Base-by-base conservation (phyloP, 2,329 filamentous ascomycete genomes). In the Xylariaceae sp. region DNA sequence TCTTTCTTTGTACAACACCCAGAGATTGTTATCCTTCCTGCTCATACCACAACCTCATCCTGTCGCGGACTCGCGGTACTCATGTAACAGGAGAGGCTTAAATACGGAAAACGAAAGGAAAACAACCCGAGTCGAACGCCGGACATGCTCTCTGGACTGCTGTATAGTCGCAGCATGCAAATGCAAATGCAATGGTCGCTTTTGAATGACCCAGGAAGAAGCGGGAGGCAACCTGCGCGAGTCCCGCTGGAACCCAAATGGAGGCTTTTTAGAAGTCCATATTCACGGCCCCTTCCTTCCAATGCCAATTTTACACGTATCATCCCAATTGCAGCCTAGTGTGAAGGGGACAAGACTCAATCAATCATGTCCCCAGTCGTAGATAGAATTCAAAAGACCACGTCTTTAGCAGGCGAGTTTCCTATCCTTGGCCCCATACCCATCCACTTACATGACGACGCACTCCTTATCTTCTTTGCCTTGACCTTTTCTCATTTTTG, bases 401-500 rank as follows among this genome's bases (percentile, higher is more conserved):
- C 12, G 16, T 30, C 9, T 32, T 21, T 9, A 4, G 18, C 18
- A 26, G 50, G 47, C 18, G 19, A 15, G 18, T 22, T 26, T 49
- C 37, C 32, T 43, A 48, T 21, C 41, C 30, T 26, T 39, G 44
- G 21, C 47, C 49, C 21, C 15, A 49, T 37, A 45, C 54, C 40
- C 46, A 48, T 53, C 40, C 49, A 50, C 56, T 76, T 68, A 84
- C 80, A 84, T 84, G 60, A 84, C 73, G 52, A 78, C 68, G 65
- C 80, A 84, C 49, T 81, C 78, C 68, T 80, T 81, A 54, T 82
- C 68, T 42, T 64, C 65, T 55, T 68, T 69, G n/a, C 60, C 34
- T 34, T 60, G 64, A 21, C 62, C 71, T 65, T 81, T 83, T 65
- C 72, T 74, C 59, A 78, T 73, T 64, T 81, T 83, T 54, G 71